Evolutionary conservation across 176 grass and related monocot species (phyloP).

Genomic region (Carex myosuroides): DNA sequence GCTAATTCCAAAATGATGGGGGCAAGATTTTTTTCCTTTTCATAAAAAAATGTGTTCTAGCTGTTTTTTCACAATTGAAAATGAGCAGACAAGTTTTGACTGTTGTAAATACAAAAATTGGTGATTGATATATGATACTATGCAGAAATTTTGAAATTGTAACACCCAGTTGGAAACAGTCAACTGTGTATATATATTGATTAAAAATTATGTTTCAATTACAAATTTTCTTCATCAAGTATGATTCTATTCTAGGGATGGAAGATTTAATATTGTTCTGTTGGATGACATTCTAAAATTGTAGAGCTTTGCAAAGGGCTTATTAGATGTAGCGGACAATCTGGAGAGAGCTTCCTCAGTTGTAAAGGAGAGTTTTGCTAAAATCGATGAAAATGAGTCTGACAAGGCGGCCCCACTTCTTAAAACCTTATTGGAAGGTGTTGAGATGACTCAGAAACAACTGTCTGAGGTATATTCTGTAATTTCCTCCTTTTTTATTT

Average conservation of each 20-base stretch:
- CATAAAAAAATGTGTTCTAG: not conserved
- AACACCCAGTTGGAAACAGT: not conserved
- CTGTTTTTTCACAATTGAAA: not conserved
- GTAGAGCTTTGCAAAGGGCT: slow-evolving; percentile 33
- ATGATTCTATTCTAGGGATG: not conserved
- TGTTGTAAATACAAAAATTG: not conserved
- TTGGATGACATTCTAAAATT: not conserved
- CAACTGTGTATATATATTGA: not conserved
- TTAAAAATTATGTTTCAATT: not conserved
- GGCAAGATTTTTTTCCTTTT: not conserved
- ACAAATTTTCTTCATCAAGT: not conserved
- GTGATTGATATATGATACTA: not conserved
- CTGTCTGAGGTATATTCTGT: slow-evolving; percentile 17
- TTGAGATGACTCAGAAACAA: slow-evolving; percentile 43
- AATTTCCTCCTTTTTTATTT: not conserved
- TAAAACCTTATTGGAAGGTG: slow-evolving; percentile 33
- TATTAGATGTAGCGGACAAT: slow-evolving; percentile 38
- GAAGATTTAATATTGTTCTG: not conserved
- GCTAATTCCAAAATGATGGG: not conserved
- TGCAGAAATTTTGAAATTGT: not conserved
- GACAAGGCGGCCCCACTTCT: slow-evolving; percentile 32
- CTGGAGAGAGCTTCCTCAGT: slow-evolving; percentile 36
- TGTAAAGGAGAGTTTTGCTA: slow-evolving; percentile 37
- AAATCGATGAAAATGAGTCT: slow-evolving; percentile 20
- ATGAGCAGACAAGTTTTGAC: not conserved